These are phyloP conservation scores for Bruguiera sexangula DNA, from an alignment of 345 rosid genomes.

Conservation along the genomic window DNA sequence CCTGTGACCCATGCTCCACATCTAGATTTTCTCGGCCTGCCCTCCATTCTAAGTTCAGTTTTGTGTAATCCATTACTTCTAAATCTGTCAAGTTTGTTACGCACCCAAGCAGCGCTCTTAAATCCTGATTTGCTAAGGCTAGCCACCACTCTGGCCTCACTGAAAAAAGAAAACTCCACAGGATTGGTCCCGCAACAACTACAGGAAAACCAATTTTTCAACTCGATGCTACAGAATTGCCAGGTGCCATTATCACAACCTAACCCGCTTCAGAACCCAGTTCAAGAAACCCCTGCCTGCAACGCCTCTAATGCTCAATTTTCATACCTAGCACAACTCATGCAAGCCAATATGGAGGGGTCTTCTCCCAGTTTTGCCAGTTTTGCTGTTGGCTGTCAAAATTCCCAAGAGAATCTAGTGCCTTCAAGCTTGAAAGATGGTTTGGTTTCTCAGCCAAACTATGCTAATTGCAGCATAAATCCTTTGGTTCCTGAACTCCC, in stretches of 20 bases:
- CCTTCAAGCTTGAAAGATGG: constrained; percentile 17
- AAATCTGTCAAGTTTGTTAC: constrained; percentile 40
- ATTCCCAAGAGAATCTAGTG: constrained; percentile 24
- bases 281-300: constrained; percentile 24
- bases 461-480: constrained; percentile 10
- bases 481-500: constrained; percentile 14
- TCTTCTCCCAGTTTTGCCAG: constrained; percentile 18
- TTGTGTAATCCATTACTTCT: constrained; percentile 41
- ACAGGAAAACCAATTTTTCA: constrained; percentile 37
- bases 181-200: constrained; percentile 31
- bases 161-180: constrained; percentile 53
- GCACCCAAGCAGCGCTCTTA: constrained; percentile 44
- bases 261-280: constrained; percentile 20
- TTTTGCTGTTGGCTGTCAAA: constrained; percentile 11
- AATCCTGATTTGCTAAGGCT: constrained; percentile 47
- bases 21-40: constrained; percentile 64
- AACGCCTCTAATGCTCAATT: constrained; percentile 19
- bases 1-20: constrained; percentile 92
- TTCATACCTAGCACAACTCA: constrained; percentile 28
- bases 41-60: constrained; percentile 58
- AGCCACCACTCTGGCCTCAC: constrained; percentile 35
- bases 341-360: constrained; percentile 22
- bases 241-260: constrained; percentile 20
- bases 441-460: constrained; percentile 24
- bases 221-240: constrained; percentile 19